phyloP scores from a whole-genome alignment of 768 basidiomycete species.

The Suillus lakei region DNA sequence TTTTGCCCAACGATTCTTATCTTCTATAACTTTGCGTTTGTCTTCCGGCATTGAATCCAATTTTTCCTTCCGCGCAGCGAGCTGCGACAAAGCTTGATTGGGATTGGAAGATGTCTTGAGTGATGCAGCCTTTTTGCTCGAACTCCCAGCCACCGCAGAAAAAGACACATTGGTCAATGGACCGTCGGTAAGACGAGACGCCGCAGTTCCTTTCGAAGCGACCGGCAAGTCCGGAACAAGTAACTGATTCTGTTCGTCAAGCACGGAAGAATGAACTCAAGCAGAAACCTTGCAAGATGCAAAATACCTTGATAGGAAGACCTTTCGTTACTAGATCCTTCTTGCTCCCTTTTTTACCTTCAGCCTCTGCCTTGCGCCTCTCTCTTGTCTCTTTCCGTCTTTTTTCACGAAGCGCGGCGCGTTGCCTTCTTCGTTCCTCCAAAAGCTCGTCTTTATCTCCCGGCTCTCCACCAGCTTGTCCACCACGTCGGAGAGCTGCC shows the following conservation, averaged over 20 bases:
- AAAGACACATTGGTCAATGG: conserved; percentile 72
- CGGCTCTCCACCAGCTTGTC: conserved; percentile 48
- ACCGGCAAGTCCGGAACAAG: conserved; percentile 61
- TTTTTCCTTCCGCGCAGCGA: conserved; percentile 78
- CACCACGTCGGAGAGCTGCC: conserved; percentile 57
- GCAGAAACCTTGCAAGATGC: not conserved
- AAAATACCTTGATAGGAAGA: conserved; percentile 39
- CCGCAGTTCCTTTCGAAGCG: conserved; percentile 16
- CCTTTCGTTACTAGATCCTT: conserved; percentile 43
- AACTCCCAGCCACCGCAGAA: conserved; percentile 58
- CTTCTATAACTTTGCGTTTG: conserved; percentile 60
- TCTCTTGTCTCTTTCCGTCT: conserved; percentile 87
- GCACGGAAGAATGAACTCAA: not conserved
- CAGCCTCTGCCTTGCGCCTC: conserved; percentile 72
- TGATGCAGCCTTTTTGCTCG: conserved; percentile 51
- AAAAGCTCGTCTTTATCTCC: conserved; percentile 81
- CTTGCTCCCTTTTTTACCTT: conserved; percentile 49
- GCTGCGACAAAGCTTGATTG: conserved; percentile 69
- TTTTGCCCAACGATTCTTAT: conserved; percentile 84
- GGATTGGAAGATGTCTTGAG: conserved; percentile 63
- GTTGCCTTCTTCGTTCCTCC: conserved; percentile 75
- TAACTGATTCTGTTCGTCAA: conserved; percentile 59
- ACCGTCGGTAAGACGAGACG: conserved; percentile 35
- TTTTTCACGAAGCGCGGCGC: conserved; percentile 84
- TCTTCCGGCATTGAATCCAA: conserved; percentile 80